These are phyloP conservation scores for Monilinia laxa DNA, from an alignment of 2,329 filamentous ascomycete species.

Conservation along the genomic window DNA sequence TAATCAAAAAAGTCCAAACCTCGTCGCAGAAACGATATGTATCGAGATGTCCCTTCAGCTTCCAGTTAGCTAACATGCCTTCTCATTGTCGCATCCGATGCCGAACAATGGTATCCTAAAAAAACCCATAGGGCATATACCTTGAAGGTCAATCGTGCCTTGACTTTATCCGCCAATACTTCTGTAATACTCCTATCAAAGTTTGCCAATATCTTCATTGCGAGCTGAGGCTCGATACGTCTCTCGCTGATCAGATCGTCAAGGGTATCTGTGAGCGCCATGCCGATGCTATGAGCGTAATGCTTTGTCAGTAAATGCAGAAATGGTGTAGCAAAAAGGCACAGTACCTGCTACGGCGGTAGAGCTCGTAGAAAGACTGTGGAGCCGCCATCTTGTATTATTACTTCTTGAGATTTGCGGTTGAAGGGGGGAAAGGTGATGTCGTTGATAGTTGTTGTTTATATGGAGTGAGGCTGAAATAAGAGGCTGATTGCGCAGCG, in stretches of 20 bases:
- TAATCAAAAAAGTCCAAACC: slow-evolving; percentile 99
- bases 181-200: slow-evolving; percentile 94
- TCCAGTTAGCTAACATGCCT: slow-evolving; percentile 29
- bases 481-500: slow-evolving; percentile 24
- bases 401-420: slow-evolving; percentile 27
- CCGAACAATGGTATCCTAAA: neutral
- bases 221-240: slow-evolving; percentile 94
- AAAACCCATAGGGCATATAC: slow-evolving; percentile 49
- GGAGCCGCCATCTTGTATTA: slow-evolving; percentile 48
- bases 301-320: slow-evolving; percentile 37
- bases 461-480: slow-evolving; percentile 28
- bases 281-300: slow-evolving; percentile 69
- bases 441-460: slow-evolving; percentile 23
- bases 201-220: slow-evolving; percentile 96
- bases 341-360: slow-evolving; percentile 92
- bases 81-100: neutral
- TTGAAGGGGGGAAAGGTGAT: slow-evolving; percentile 16
- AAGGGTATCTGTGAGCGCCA: slow-evolving; percentile 91
- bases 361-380: slow-evolving; percentile 85
- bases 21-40: slow-evolving; percentile 99
- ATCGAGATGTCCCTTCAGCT: slow-evolving; percentile 80
- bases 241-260: slow-evolving; percentile 94
- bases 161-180: slow-evolving; percentile 87
- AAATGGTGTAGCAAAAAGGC: slow-evolving; percentile 37
- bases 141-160: slow-evolving; percentile 91